These are phyloP conservation scores for Clathrospora elynae DNA, from an alignment of 2,329 filamentous ascomycete genomes.

Conservation along the genomic window DNA sequence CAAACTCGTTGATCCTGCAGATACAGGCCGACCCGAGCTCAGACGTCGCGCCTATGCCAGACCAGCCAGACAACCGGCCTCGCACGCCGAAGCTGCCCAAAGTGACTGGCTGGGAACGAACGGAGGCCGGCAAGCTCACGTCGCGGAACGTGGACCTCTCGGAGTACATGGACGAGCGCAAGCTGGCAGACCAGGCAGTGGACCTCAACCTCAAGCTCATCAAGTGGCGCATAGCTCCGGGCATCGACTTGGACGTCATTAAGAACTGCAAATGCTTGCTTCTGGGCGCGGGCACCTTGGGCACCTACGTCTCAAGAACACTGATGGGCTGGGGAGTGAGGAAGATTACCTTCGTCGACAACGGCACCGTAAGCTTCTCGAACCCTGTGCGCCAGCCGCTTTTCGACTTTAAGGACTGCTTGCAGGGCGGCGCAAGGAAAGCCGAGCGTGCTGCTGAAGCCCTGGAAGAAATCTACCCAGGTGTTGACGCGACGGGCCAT, in stretches of 20 bases:
- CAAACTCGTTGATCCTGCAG: slow-evolving; percentile 77
- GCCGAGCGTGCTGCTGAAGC: slow-evolving; percentile 79
- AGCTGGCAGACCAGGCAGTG: slow-evolving; percentile 89
- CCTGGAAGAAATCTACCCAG: slow-evolving; percentile 85
- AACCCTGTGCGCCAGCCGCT: slow-evolving; percentile 95
- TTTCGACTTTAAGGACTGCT: slow-evolving; percentile 87
- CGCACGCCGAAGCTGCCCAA: slow-evolving; percentile 70
- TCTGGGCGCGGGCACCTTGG: slow-evolving; percentile 89
- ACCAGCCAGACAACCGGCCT: slow-evolving; percentile 25
- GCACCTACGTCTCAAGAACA: slow-evolving; percentile 90
- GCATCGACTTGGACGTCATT: slow-evolving; percentile 83
- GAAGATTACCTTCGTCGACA: slow-evolving; percentile 95
- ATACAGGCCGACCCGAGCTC: slow-evolving; percentile 31
- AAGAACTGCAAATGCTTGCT: slow-evolving; percentile 89
- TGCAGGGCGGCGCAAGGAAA: slow-evolving; percentile 82
- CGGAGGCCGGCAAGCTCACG: slow-evolving; percentile 75
- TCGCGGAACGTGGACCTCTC: slow-evolving; percentile 80
- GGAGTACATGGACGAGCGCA: slow-evolving; percentile 89
- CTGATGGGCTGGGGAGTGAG: slow-evolving; percentile 94
- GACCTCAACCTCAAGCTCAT: slow-evolving; percentile 97
- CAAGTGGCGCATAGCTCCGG: slow-evolving; percentile 96
- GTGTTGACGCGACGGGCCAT: slow-evolving; percentile 80
- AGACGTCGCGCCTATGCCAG: slow-evolving; percentile 15
- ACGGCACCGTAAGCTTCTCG: slow-evolving; percentile 89
- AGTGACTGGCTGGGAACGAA: slow-evolving; percentile 93